A percentile compares a stretch with the other conserved stretches of the same genome.
phyloP scores from a whole-genome alignment of 352 stramenopile genomes.

The Globisporangium irregulare region DNA sequence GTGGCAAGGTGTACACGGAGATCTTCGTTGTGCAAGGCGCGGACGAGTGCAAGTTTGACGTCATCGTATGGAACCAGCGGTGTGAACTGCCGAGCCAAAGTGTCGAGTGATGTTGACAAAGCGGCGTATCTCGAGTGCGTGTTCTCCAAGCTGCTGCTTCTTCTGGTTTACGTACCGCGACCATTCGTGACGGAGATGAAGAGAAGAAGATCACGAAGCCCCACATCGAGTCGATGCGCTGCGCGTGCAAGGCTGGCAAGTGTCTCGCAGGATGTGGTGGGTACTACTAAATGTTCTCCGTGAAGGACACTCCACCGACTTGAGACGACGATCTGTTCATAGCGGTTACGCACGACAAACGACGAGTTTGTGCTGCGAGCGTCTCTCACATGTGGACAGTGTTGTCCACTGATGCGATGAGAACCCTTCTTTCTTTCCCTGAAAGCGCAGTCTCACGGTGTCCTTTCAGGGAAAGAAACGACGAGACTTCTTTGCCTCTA shows the following conservation, averaged over 20 bases:
- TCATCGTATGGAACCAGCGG: constrained; percentile 25
- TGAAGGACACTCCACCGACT: neutral
- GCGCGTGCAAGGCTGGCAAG: constrained; percentile 23
- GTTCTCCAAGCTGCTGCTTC: constrained; percentile 24
- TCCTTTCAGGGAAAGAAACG: neutral
- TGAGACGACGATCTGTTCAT: neutral
- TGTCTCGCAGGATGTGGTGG: constrained; percentile 7
- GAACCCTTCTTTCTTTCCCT: neutral
- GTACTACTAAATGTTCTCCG: neutral
- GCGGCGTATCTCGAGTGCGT: constrained; percentile 22
- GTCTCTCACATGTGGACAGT: neutral
- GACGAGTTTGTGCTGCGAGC: neutral
- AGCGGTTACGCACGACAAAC: neutral
- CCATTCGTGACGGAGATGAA: neutral
- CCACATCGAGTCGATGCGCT: constrained; percentile 22
- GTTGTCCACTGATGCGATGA: neutral
- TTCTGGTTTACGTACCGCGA: constrained; percentile 14
- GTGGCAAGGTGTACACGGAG: constrained; percentile 23
- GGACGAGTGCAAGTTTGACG: constrained; percentile 20
- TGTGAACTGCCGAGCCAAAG: constrained; percentile 18
- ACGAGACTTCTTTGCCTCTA: neutral
- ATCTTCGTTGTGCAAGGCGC: constrained; percentile 17
- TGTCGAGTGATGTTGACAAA: constrained; percentile 17
- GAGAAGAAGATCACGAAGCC: constrained; percentile 20
- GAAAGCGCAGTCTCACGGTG: neutral